A percentile compares a stretch with the other conserved stretches of the same genome.
These are phyloP conservation scores for Chlorella sorokiniana DNA, from an alignment of 139 green algal species.

Conservation along the genomic window DNA sequence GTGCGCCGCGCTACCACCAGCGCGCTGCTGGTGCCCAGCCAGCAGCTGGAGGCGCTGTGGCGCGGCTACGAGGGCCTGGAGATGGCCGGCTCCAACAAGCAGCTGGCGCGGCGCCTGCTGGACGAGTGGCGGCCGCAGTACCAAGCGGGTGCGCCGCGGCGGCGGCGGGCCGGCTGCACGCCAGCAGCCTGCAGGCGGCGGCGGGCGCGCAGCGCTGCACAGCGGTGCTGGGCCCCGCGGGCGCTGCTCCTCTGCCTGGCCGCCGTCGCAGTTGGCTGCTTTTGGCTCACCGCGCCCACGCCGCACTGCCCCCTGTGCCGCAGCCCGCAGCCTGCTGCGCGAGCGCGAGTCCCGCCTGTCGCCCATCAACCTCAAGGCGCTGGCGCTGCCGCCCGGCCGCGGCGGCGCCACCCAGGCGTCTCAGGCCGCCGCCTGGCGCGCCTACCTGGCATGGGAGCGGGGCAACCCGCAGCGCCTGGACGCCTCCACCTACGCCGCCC, in stretches of 20 bases:
- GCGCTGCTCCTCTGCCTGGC: background rate
- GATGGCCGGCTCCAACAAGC: constrained; percentile 56
- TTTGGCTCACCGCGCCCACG: no score
- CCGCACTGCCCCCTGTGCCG: background rate
- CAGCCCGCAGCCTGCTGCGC: constrained; percentile 45
- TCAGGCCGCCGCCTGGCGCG: constrained; percentile 67
- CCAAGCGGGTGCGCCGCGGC: constrained; percentile 51
- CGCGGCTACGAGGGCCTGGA: constrained; percentile 90
- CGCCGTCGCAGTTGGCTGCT: background rate
- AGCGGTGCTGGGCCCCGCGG: background rate
- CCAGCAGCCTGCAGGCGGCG: background rate
- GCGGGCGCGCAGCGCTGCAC: background rate
- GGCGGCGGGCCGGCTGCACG: background rate
- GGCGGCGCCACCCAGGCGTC: constrained; percentile 62
- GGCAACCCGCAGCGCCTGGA: constrained; percentile 78
- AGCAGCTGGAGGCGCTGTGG: constrained; percentile 85
- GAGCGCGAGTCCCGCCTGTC: constrained; percentile 60
- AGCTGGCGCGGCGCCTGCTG: constrained; percentile 68
- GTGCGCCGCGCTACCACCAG: constrained; percentile 77
- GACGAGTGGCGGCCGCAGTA: constrained; percentile 84
- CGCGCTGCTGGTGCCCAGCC: constrained; percentile 77
- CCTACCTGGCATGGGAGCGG: constrained; percentile 79
- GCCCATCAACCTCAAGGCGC: constrained; percentile 47
- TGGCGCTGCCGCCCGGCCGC: constrained; percentile 76
- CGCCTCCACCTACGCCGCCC: constrained; percentile 7